Base-by-base conservation (phyloP, 2,329 filamentous ascomycete genomes). In the Aspergillus proliferans region DNA sequence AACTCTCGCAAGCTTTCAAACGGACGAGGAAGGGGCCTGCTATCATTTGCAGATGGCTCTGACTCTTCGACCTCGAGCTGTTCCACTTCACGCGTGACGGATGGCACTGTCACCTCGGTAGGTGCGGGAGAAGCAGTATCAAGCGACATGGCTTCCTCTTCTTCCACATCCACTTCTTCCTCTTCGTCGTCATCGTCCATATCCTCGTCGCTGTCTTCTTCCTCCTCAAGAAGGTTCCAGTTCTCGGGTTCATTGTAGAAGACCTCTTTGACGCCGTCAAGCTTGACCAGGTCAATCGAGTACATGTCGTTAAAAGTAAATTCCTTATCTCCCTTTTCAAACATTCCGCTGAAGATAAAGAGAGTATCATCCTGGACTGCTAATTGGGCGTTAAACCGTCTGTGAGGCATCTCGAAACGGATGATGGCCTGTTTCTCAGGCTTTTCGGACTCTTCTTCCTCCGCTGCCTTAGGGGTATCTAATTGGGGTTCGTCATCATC, bases 301-400 rank as follows among this genome's bases (percentile, higher is more conserved):
- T 94, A 94, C 69, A 98, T 77, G 61, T 98, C 93, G 59, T 96
- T 91, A 68, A 97, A 95, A 0, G 91, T 97, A 62, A 87, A 95
- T 68, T 98, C 93, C 19, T 88, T 81, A 61, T 98, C 93, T 15
- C 88, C 92, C 65, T 95, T 93, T 65, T 98, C 93, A 61, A 87
- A 96, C 0, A 92, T 98, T 15, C 93, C 93, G 26, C 93, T 91
- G 62, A 94, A 97, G 47, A 97, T 88, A 71, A 92, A 98, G 1
- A 97, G 77, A 7, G 88, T 83, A 66, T 98, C 93, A 56, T 91
- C 88, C 69, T 97, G 91, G 0, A 97, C 88, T 0, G 92, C 83
- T 36, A 97, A 73, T 57, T 93, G 87, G 1, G 90, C 85, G 59
- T 97, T 97, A 74, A 98, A 98, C 46, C 93, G 80, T 15, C 84